Conservation (phyloP, 805 yeast genomes). For the Nakazawaea ambrosiae region DNA sequence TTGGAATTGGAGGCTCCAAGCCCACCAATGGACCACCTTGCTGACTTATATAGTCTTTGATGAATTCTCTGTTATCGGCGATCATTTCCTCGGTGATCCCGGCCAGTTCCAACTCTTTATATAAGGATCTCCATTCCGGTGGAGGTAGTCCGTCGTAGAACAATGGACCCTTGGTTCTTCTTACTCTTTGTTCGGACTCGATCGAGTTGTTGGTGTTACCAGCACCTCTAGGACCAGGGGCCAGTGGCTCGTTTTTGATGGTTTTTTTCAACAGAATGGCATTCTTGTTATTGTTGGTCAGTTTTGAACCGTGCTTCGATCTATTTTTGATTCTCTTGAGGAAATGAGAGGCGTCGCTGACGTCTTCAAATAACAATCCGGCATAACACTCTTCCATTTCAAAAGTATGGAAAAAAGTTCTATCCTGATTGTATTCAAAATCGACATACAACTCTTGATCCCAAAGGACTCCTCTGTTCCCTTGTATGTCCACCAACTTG, state of each 20-base stretch:
- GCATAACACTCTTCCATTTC: conserved; percentile 86
- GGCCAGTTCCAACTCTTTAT: conserved; percentile 62
- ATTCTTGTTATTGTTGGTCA: conserved; percentile 77
- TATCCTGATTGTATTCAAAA: conserved; percentile 86
- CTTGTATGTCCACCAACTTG: conserved; percentile 79
- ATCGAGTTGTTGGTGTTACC: conserved; percentile 26
- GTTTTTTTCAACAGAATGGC: conserved; percentile 74
- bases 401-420: conserved; percentile 91
- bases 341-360: conserved; percentile 81
- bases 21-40: conserved; percentile 80
- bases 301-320: conserved; percentile 80
- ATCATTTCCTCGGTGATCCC: conserved; percentile 88
- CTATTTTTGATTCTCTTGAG: conserved; percentile 67
- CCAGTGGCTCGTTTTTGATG: conserved; percentile 24
- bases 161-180: conserved; percentile 50
- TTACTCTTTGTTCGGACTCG: conserved; percentile 38
- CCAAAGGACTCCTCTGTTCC: conserved; percentile 87
- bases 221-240: conserved; percentile 58
- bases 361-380: conserved; percentile 86
- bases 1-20: conserved; percentile 76
- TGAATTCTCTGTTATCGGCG: conserved; percentile 77
- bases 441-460: conserved; percentile 91
- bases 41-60: conserved; percentile 66
- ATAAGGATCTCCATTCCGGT: conserved; percentile 74
- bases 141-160: conserved; percentile 80